Evolutionary conservation across 176 grass and related monocot genomes (phyloP).

Genomic region (Thalia dealbata): DNA sequence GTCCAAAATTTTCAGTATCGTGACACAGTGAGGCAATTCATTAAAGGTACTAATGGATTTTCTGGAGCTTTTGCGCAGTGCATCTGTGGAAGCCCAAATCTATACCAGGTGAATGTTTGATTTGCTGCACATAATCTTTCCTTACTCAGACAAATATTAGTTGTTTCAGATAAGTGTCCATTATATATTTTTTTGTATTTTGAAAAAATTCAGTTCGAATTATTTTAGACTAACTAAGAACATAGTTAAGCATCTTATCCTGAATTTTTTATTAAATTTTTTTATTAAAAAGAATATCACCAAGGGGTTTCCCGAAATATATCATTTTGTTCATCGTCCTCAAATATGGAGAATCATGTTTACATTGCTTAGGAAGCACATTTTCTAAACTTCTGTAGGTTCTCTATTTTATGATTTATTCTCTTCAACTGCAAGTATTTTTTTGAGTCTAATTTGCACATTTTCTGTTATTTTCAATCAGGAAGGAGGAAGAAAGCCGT

Average conservation of each 20-base stretch:
- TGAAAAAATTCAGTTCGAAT: too few relatives aligned
- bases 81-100: constrained; percentile 82
- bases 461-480: constrained; percentile 26
- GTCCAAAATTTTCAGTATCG: constrained; percentile 54
- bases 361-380: too few relatives aligned
- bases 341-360: too few relatives aligned
- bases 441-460: not conserved
- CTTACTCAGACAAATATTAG: not conserved
- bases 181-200: not conserved
- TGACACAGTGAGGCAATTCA: constrained; percentile 83
- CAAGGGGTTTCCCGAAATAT: too few relatives aligned
- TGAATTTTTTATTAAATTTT: too few relatives aligned
- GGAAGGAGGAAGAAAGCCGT: constrained; percentile 87
- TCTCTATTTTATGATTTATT: too few relatives aligned
- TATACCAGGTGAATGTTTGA: constrained; percentile 61
- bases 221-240: too few relatives aligned
- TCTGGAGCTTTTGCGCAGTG: constrained; percentile 90
- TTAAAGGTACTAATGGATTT: constrained; percentile 95
- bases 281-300: too few relatives aligned
- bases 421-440: not conserved
- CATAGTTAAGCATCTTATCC: not conserved
- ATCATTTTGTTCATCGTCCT: too few relatives aligned
- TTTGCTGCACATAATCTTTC: not conserved
- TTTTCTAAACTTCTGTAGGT: too few relatives aligned
- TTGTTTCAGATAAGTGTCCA: not conserved